These are phyloP conservation scores for Penicillium italicum DNA, from an alignment of 2,329 filamentous ascomycete genomes.

Conservation along the genomic window DNA sequence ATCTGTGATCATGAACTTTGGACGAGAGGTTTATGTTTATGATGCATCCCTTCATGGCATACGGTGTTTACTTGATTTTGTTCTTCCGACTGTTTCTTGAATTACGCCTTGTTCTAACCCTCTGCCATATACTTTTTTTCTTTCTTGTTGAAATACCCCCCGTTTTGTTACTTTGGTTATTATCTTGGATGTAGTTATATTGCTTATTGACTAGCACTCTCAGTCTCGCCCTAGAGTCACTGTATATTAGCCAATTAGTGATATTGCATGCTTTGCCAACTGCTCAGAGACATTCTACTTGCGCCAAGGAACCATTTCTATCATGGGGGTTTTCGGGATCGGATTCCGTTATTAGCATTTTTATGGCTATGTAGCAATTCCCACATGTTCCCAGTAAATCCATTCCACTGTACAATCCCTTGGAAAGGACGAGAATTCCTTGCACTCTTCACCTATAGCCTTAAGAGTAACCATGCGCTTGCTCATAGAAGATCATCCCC, in stretches of 20 bases:
- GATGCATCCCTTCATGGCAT: conserved; percentile 25
- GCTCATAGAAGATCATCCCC: not conserved
- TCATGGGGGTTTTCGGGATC: not conserved
- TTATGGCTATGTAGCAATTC: not conserved
- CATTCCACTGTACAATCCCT: not conserved
- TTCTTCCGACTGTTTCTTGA: conserved; percentile 8
- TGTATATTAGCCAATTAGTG: conserved; percentile 30
- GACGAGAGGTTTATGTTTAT: conserved; percentile 18
- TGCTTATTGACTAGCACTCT: conserved; percentile 9
- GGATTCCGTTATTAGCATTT: not conserved
- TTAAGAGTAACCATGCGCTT: not conserved
- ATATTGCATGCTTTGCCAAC: conserved; percentile 1
- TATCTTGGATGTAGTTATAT: conserved; percentile 19
- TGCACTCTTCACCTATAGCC: not conserved
- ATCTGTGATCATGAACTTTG: conserved; percentile 21
- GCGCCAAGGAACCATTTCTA: not conserved
- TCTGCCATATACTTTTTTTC: conserved; percentile 1
- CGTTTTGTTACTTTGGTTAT: conserved; percentile 12
- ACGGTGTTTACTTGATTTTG: conserved; percentile 20
- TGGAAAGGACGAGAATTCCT: not conserved
- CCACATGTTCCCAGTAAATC: not conserved
- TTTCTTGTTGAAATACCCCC: conserved; percentile 21
- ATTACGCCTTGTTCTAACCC: not conserved
- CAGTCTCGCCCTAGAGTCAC: conserved; percentile 27
- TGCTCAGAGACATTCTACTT: not conserved